A percentile compares a stretch with the other conserved stretches of the same genome.
These are phyloP conservation scores for Coemansia sp. DNA, from an alignment of 192 early-diverging fungal species.

Conservation along the genomic window DNA sequence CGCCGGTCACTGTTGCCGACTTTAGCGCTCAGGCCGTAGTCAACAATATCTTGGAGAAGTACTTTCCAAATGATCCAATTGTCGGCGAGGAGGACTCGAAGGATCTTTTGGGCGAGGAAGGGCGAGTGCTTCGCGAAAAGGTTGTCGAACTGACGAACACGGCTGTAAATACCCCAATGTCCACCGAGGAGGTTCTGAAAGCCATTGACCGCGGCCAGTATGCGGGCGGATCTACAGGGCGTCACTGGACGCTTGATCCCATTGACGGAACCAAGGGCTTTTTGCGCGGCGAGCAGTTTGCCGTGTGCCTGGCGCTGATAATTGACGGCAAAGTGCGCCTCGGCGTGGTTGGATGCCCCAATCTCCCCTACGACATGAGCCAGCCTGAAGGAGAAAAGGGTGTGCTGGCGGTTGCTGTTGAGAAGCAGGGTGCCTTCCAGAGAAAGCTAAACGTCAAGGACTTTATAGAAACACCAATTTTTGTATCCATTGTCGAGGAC, in stretches of 20 bases:
- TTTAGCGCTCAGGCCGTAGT: conserved; percentile 95
- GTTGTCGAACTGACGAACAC: conserved; percentile 82
- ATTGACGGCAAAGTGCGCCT: conserved; percentile 85
- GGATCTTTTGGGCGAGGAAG: conserved; percentile 74
- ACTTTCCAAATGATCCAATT: conserved; percentile 87
- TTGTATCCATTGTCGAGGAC: conserved; percentile 50
- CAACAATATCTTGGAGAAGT: conserved; percentile 70
- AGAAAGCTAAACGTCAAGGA: conserved; percentile 30
- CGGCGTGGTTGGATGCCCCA: conserved; percentile 87
- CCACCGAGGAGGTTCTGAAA: conserved; percentile 68
- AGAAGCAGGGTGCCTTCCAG: conserved; percentile 89
- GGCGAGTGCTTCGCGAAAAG: conserved; percentile 65
- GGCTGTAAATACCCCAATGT: conserved; percentile 57
- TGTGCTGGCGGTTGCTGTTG: conserved; percentile 81
- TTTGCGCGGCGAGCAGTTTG: conserved; percentile 95
- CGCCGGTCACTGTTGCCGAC: conserved; percentile 98
- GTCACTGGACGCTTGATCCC: conserved; percentile 84
- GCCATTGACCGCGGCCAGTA: conserved; percentile 92
- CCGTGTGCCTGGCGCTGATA: conserved; percentile 92
- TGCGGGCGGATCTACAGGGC: conserved; percentile 71
- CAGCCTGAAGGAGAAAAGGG: conserved; percentile 69
- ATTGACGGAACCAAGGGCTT: conserved; percentile 99
- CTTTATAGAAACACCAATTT: conserved; percentile 62
- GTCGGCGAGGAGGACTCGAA: conserved; percentile 95
- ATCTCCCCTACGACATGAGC: conserved; percentile 65